Conservation (phyloP, 257 asterid genomes). For the Solanum neorickii region DNA sequence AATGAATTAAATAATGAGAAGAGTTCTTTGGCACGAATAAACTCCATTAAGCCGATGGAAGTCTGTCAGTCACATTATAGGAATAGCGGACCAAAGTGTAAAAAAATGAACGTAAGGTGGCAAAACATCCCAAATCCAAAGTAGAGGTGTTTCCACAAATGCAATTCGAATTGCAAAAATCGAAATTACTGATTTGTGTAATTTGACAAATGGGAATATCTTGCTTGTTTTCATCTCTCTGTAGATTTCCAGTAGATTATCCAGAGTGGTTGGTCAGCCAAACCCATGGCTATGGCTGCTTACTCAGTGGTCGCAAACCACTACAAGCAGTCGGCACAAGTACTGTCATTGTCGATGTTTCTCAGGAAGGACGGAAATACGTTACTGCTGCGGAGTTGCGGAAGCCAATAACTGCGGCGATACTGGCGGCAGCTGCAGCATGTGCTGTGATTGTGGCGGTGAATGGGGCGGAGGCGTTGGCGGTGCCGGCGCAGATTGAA, state of each 20-base stretch:
- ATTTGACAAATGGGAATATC: neutral
- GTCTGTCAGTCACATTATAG: too few species aligned
- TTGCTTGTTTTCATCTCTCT: neutral
- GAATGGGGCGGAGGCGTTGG: constrained; percentile 15
- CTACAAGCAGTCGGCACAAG: neutral
- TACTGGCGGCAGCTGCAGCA: neutral
- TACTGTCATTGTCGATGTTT: neutral
- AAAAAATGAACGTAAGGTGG: neutral
- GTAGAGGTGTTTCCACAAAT: neutral
- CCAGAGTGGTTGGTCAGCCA: neutral
- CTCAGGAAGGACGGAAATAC: neutral
- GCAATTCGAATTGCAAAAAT: neutral
- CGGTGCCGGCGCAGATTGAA: constrained; percentile 10
- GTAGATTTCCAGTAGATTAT: neutral
- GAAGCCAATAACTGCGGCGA: neutral
- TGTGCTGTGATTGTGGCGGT: neutral
- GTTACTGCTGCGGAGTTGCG: neutral
- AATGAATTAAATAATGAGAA: too few species aligned
- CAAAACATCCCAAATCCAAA: neutral
- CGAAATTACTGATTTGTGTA: neutral
- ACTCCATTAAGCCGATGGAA: too few species aligned
- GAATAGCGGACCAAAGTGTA: neutral
- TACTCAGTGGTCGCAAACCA: neutral
- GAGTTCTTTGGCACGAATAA: too few species aligned
- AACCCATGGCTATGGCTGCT: neutral